Evolutionary conservation across 345 rosid genomes (phyloP), one percentile per base, ranked within the genome.

Genomic region (Citrus hindsii): DNA sequence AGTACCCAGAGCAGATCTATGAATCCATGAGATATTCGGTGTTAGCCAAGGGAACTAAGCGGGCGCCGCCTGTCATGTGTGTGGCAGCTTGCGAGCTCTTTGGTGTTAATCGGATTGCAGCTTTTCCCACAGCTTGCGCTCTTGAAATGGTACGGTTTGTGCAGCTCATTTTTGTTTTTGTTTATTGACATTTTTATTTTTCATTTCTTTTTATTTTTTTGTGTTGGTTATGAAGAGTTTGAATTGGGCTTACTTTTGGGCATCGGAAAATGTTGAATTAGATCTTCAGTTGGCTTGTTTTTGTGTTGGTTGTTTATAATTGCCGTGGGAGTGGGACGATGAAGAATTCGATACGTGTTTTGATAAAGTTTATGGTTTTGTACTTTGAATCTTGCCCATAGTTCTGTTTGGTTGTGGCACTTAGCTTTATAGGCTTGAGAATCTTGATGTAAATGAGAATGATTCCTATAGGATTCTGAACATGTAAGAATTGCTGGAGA

Each of bases 11-110:
- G 16, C 74, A 82, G 90, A 92, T 96, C 87, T 91, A 92, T 79
- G 93, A 96, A 85, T 92, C 97, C n/a, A 92, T 96, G 98, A 80
- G 97, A 79, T 94, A 96, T 85, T 96, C 99, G 13, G 93, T 89
- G 18, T 88, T 96, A 14, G 93, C 98, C 0, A 76, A 88, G 56
- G 95, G 98, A 21, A 95, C 95, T 68, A 94, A 94, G 85, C 87
- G 98, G 61, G 91, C 99, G 8, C 92, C 99, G 21, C 99, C 99
- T 0, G 95, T 96, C 30, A 94, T 96, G 99, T 96, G 99, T 67
- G 87, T 96, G 3, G 95, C 97, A 1, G 90, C 97, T 63, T 96
- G 92, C 62, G 98, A 94, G 86, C 98, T 96, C 80, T 74, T 95
- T 74, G 99, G 97, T 18, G 95, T 87, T 58, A 33, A 86, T 76